Evolutionary conservation across 1,284 basidiomycete species (phyloP), one percentile per base, ranked within the genome.

Genomic region (Malassezia sp.): DNA sequence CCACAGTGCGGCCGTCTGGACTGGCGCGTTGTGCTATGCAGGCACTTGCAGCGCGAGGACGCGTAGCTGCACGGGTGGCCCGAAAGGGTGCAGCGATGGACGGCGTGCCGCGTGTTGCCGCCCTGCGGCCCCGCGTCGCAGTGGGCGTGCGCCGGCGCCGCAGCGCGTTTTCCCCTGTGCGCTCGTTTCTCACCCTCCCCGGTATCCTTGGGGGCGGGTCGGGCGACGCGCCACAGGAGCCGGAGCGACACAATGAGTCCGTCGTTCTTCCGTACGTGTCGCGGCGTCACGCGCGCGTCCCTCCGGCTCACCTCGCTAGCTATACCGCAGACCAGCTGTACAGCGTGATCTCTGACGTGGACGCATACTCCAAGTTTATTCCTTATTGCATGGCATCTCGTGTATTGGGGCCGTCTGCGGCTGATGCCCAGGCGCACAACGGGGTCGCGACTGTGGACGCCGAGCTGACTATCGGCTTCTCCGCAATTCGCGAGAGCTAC

Each of bases 401-500:
- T 20, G 78, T 93, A 33, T 73, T 89, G 11, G 56, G 41, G 35
- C 53, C 34, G 29, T 48, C 10, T 37, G 11, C 33, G 14, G 15
- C 32, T 40, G 7, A 24, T 5, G 14, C 17, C 21, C 3, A 41
- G 31, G 31, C 18, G n/a, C 24, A 45, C 5, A n/a, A 21, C 5
- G 40, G 44, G 3, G 31, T 26, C 3, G 48, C 48, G 3, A 41
- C 32, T 26, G 42, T 60, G 2, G 38, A 88, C 31, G 89, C 84
- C 8, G 86, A 95, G 67, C 74, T 96, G 47, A 80, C 80, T 0
- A 84, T 93, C 20, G 87, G 87, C 0, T 96, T 95, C 69, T 78
- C 89, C 54, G 77, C 80, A 5, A 82, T 95, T 63, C 77, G 78
- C 53, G 91, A 96, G 72, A 81, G 79, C 67, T 97, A 95, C 71